Evolutionary conservation across 2,329 filamentous ascomycete species (phyloP).

Genomic region (Periconia digitata): DNA sequence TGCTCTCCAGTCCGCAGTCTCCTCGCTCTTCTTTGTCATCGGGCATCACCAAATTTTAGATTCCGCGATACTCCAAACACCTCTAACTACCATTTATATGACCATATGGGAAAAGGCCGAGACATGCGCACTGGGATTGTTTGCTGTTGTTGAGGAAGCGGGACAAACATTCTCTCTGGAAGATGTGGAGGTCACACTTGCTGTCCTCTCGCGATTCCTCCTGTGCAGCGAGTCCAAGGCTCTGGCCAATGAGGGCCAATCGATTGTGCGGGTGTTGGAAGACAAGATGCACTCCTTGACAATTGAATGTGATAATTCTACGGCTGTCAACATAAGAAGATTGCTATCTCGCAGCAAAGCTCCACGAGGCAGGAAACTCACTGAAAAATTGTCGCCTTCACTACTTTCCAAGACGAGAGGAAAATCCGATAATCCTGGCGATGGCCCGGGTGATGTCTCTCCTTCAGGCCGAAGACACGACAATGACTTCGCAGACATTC

Average conservation of each 20-base stretch:
- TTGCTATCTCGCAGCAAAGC: background rate
- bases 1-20: background rate
- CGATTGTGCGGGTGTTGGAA: background rate
- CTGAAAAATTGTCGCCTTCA: background rate
- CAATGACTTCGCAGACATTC: constrained; percentile 24
- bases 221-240: background rate
- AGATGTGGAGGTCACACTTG: background rate
- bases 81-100: constrained; percentile 27
- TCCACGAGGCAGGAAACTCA: constrained; percentile 38
- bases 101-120: constrained; percentile 30
- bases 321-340: background rate
- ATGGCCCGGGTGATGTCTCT: constrained; percentile 3
- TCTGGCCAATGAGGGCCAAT: background rate
- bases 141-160: background rate
- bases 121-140: constrained; percentile 5
- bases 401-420: background rate
- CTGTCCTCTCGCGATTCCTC: background rate
- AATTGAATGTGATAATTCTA: background rate
- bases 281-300: background rate
- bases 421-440: background rate
- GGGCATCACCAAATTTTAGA: constrained; percentile 28
- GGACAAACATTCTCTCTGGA: background rate
- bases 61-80: constrained; percentile 33
- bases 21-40: constrained; percentile 21
- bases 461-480: constrained; percentile 10